Percentiles rank a stretch among this genome's conserved stretches.
phyloP scores from a whole-genome alignment of 371 early-diverging fungal species.

The Blakeslea trispora region DNA sequence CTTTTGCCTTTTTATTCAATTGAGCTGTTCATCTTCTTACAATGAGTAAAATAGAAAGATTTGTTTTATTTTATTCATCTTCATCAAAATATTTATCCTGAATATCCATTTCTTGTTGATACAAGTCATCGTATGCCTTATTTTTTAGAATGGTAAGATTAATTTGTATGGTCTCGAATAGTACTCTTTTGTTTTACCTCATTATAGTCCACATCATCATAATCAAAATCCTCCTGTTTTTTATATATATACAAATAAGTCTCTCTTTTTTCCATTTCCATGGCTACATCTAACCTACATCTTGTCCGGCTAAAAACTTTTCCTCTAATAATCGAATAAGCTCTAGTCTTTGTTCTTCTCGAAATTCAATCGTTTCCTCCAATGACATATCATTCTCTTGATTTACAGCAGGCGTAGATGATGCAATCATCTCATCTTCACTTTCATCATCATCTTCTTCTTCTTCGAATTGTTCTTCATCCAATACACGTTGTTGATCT shows the following conservation, averaged over 20 bases:
- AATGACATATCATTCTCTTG: constrained; percentile 3
- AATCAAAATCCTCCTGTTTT: constrained; percentile 33
- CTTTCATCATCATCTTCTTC: constrained; percentile 54
- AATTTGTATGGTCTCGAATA: no score
- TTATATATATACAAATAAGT: constrained; percentile 25
- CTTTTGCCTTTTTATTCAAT: no score
- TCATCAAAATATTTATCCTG: constrained; percentile 55
- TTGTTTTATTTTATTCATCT: constrained; percentile 26
- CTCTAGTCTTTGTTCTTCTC: constrained; percentile 40
- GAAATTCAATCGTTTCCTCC: constrained; percentile 16
- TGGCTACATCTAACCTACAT: constrained; percentile 38
- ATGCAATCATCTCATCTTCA: constrained; percentile 8
- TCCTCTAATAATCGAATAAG: constrained; percentile 49
- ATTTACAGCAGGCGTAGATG: constrained; percentile 15
- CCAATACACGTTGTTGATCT: constrained; percentile 30
- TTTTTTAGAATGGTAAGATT: no score
- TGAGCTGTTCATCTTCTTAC: no score
- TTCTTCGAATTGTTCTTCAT: constrained; percentile 52
- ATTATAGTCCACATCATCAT: constrained; percentile 43
- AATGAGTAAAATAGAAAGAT: no score
- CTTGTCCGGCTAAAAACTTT: constrained; percentile 49
- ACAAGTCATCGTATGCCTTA: constrained; percentile 32
- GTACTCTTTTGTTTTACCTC: constrained; percentile 27
- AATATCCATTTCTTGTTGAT: constrained; percentile 42
- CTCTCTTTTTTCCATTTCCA: neutral